These are phyloP conservation scores for Aspergillus baeticus DNA, from an alignment of 495 filamentous ascomycete species.

Conservation along the genomic window DNA sequence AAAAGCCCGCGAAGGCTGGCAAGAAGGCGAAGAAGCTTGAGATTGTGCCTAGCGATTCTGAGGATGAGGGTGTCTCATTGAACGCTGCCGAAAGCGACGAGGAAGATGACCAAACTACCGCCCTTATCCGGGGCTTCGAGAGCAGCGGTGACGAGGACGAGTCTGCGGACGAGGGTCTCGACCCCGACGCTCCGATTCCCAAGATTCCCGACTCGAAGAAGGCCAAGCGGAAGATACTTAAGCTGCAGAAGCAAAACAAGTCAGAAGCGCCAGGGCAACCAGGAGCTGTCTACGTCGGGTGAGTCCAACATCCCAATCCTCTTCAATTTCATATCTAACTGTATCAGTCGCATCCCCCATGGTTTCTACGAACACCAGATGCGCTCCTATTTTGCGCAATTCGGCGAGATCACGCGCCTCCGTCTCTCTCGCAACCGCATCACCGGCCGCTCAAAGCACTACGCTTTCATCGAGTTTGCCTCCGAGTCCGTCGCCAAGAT, in stretches of 20 bases:
- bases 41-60: slow-evolving; percentile 30
- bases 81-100: slow-evolving; percentile 38
- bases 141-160: slow-evolving; percentile 67
- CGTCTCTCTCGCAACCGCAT: slow-evolving; percentile 87
- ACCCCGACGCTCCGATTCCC: slow-evolving; percentile 57
- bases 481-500: slow-evolving; percentile 78
- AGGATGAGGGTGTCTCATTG: slow-evolving; percentile 26
- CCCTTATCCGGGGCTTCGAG: slow-evolving; percentile 75
- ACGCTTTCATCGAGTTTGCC: slow-evolving; percentile 88
- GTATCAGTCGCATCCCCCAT: slow-evolving; percentile 69
- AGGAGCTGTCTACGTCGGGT: slow-evolving; percentile 83
- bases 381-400: slow-evolving; percentile 91
- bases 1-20: slow-evolving; percentile 28
- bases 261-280: slow-evolving; percentile 49
- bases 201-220: slow-evolving; percentile 62
- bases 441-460: slow-evolving; percentile 87
- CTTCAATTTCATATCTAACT: background rate
- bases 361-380: slow-evolving; percentile 98
- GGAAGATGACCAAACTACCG: slow-evolving; percentile 67
- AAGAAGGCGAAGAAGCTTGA: slow-evolving; percentile 32
- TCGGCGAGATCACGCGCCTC: slow-evolving; percentile 77
- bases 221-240: slow-evolving; percentile 56
- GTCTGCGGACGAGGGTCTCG: slow-evolving; percentile 51
- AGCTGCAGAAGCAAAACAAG: slow-evolving; percentile 42
- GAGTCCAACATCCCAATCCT: slow-evolving; percentile 16